A percentile compares a stretch with the other conserved stretches of the same genome.
Conservation (phyloP, 179 eudicot species). For the Nepenthes alata region DNA sequence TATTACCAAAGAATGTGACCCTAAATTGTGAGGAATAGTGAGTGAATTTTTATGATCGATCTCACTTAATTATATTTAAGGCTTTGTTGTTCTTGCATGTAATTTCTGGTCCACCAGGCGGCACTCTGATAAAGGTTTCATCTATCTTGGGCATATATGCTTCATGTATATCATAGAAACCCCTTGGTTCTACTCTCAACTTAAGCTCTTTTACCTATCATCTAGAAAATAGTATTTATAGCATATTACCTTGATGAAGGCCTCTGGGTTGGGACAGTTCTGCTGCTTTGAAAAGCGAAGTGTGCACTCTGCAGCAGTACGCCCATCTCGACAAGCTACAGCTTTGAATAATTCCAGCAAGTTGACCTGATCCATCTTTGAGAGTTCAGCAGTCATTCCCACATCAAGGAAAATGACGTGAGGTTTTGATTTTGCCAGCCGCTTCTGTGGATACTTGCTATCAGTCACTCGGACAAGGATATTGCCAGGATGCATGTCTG, state of each 20-base stretch:
- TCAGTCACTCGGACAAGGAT: slow-evolving; percentile 69
- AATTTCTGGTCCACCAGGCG: too few species aligned
- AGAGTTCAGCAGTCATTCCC: slow-evolving; percentile 91
- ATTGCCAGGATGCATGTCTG: slow-evolving; percentile 98
- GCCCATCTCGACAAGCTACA: slow-evolving; percentile 66
- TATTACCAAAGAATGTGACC: too few species aligned
- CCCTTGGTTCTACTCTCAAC: too few species aligned
- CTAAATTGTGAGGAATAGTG: too few species aligned
- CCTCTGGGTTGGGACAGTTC: slow-evolving; percentile 64
- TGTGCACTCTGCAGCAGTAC: slow-evolving; percentile 64
- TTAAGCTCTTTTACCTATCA: too few species aligned
- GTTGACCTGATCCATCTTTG: slow-evolving; percentile 45
- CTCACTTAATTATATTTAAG: too few species aligned
- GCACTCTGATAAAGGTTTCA: too few species aligned
- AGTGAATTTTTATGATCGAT: too few species aligned
- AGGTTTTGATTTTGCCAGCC: slow-evolving; percentile 50
- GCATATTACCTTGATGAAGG: slow-evolving; percentile 49
- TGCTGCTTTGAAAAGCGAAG: slow-evolving; percentile 68
- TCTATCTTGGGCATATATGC: too few species aligned
- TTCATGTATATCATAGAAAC: too few species aligned
- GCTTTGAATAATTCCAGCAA: slow-evolving; percentile 78
- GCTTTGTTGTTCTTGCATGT: too few species aligned
- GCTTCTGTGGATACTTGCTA: slow-evolving; percentile 36
- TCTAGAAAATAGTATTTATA: too few species aligned
- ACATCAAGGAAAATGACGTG: slow-evolving; percentile 85